Evolutionary conservation across 176 grass and related monocot genomes (phyloP).

Genomic region (Stipa capillata): DNA sequence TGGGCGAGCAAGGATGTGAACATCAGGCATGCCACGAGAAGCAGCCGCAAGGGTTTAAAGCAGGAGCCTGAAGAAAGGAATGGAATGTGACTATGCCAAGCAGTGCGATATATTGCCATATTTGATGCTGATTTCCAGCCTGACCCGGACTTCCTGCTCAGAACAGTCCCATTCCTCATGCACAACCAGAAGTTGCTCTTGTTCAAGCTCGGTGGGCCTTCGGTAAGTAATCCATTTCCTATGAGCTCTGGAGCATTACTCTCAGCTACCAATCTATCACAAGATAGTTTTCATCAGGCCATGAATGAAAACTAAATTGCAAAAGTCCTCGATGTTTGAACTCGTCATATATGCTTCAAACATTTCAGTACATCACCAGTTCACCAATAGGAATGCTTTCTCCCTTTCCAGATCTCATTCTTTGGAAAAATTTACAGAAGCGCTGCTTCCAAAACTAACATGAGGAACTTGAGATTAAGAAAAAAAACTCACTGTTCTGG

Average conservation of each 20-base stretch:
- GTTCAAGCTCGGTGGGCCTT: slow-evolving; percentile 83
- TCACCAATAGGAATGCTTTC: slow-evolving; percentile 14
- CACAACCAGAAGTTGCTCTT: slow-evolving; percentile 65
- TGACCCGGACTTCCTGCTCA: slow-evolving; percentile 59
- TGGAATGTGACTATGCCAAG: slow-evolving; percentile 52
- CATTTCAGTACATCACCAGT: slow-evolving; percentile 8
- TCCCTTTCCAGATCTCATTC: neutral
- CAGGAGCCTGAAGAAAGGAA: slow-evolving; percentile 77
- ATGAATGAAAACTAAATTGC: neutral
- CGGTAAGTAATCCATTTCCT: slow-evolving; percentile 29
- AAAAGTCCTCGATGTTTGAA: neutral
- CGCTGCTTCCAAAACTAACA: neutral
- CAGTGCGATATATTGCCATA: slow-evolving; percentile 66
- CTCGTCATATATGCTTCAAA: neutral
- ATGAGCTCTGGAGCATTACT: neutral
- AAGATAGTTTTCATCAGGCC: neutral
- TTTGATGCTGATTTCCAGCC: slow-evolving; percentile 92
- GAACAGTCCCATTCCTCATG: slow-evolving; percentile 57
- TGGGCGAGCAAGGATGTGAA: slow-evolving; percentile 65
- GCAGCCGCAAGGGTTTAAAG: slow-evolving; percentile 68
- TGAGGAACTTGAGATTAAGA: neutral
- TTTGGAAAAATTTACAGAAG: neutral
- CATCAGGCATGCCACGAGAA: slow-evolving; percentile 55
- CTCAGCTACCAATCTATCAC: neutral
- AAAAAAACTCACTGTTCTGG: neutral